phyloP scores from a whole-genome alignment of 2,329 filamentous ascomycete species.

The Camillea tinctor region DNA sequence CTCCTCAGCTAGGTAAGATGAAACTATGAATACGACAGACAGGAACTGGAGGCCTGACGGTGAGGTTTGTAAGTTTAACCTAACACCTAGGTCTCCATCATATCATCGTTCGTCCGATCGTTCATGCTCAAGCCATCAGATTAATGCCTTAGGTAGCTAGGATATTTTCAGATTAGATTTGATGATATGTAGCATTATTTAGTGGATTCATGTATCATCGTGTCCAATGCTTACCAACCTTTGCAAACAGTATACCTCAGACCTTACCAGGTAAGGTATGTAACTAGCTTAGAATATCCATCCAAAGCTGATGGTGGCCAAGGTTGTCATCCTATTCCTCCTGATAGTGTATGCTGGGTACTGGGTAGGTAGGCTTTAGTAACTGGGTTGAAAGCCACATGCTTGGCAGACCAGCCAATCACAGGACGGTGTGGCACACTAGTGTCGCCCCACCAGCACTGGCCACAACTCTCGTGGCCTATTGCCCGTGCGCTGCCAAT shows the following conservation, averaged over 20 bases:
- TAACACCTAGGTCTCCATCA: not conserved
- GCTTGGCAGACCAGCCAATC: not conserved
- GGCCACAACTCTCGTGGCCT: not conserved
- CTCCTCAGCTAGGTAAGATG: not conserved
- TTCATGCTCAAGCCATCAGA: not conserved
- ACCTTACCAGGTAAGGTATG: not conserved
- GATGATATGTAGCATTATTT: not conserved
- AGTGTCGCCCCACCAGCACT: not conserved
- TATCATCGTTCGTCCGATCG: not conserved
- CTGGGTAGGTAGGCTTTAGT: not conserved
- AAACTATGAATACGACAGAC: not conserved
- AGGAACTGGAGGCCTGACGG: not conserved
- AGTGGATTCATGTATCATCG: not conserved
- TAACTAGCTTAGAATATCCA: not conserved
- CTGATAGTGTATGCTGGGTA: not conserved
- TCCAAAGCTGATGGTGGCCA: not conserved
- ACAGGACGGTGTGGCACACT: not conserved
- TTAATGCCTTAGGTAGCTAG: not conserved
- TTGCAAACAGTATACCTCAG: not conserved
- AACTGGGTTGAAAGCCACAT: slow-evolving; percentile 1
- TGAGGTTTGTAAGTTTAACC: not conserved
- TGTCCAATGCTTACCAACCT: not conserved
- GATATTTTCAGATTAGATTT: not conserved
- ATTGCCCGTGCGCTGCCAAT: not conserved
- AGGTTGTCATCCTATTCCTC: not conserved